phyloP scores from a whole-genome alignment of 768 basidiomycete species.

The Leucogyrophana mollusca region DNA sequence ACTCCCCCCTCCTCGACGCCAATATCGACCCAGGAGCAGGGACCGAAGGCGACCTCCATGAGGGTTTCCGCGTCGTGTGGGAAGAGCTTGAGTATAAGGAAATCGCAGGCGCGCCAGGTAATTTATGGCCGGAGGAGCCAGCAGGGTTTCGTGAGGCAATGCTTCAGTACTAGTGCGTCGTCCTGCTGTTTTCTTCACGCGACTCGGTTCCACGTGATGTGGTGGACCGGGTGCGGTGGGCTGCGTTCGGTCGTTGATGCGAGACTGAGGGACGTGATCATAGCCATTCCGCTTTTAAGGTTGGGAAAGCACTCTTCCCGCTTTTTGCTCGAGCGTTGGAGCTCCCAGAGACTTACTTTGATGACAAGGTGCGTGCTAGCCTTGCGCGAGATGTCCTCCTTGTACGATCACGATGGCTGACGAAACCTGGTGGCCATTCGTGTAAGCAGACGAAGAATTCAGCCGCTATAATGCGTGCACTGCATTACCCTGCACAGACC shows the following conservation, averaged over 20 bases:
- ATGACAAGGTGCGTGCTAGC: conserved; percentile 50
- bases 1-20: conserved; percentile 64
- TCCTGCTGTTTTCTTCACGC: conserved; percentile 14
- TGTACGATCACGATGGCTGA: neutral
- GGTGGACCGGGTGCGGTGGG: neutral
- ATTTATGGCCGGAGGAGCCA: conserved; percentile 73
- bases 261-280: too few relatives aligned
- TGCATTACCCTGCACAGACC: conserved; percentile 78
- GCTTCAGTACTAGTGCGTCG: conserved; percentile 65
- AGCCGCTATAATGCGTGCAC: conserved; percentile 61
- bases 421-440: neutral
- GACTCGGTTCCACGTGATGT: neutral
- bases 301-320: conserved; percentile 62
- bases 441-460: conserved; percentile 58
- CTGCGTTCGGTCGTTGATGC: too few relatives aligned
- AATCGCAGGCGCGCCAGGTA: conserved; percentile 66
- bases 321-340: conserved; percentile 69
- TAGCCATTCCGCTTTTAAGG: conserved; percentile 49
- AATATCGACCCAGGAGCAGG: conserved; percentile 64
- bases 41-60: conserved; percentile 85
- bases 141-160: conserved; percentile 59
- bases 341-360: conserved; percentile 59
- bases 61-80: conserved; percentile 88
- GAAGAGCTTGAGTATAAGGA: conserved; percentile 48
- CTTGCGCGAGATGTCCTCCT: too few relatives aligned